These are phyloP conservation scores for Aspergillus sclerotiicarbonarius DNA, from an alignment of 495 filamentous ascomycete species.

Conservation along the genomic window DNA sequence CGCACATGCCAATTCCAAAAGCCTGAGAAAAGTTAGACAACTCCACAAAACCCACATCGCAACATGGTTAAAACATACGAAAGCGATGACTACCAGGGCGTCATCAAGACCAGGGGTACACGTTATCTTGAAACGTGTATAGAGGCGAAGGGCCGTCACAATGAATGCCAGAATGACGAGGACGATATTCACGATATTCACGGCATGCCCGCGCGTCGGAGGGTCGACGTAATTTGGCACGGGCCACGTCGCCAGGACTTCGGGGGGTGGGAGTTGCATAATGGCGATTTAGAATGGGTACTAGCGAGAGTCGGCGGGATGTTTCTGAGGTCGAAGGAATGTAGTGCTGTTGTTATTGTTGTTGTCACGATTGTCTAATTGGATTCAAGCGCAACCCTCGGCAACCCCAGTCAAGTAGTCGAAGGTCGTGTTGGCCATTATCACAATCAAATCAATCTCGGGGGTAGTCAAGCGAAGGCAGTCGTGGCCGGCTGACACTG, in stretches of 20 bases:
- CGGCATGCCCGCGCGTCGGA: conserved; percentile 44
- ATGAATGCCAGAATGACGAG: conserved; percentile 38
- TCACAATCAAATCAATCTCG: not conserved
- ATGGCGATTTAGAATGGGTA: not conserved
- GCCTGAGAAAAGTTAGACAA: conserved; percentile 9
- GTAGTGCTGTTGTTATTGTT: not conserved
- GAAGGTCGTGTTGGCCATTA: conserved; percentile 10
- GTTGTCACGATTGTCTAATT: not conserved
- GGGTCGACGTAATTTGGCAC: conserved; percentile 55
- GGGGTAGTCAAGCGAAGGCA: not conserved
- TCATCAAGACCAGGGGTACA: conserved; percentile 50
- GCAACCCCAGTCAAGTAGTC: conserved; percentile 8
- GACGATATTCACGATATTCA: conserved; percentile 42
- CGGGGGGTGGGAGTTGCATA: conserved; percentile 44
- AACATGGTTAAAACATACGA: conserved; percentile 16
- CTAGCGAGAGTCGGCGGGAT: not conserved
- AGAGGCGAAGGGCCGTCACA: conserved; percentile 45
- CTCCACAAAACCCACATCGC: not conserved
- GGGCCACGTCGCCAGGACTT: conserved; percentile 51
- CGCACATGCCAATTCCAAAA: conserved; percentile 42
- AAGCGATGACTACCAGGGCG: conserved; percentile 40
- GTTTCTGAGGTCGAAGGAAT: conserved; percentile 1
- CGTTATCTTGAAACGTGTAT: conserved; percentile 47
- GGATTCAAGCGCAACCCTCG: conserved; percentile 9
- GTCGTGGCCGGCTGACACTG: not conserved